These are phyloP conservation scores for Alternaria angustiovoidea DNA, from an alignment of 2,329 filamentous ascomycete species.

Conservation along the genomic window DNA sequence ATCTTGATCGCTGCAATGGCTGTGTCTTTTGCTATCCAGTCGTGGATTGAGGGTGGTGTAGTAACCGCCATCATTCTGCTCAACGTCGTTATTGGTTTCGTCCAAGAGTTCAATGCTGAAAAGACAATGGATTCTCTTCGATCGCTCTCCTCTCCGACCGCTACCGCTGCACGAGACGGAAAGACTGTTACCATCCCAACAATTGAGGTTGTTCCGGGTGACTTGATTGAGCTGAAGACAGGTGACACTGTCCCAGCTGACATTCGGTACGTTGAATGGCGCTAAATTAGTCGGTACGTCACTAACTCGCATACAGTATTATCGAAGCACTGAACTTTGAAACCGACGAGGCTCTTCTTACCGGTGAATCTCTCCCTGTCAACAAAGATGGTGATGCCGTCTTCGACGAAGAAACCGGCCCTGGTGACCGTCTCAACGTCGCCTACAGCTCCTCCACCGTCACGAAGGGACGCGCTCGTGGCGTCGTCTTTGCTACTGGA, in stretches of 20 bases:
- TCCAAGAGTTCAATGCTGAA: conserved; percentile 57
- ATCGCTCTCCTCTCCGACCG: conserved; percentile 56
- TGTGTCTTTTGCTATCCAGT: conserved; percentile 56
- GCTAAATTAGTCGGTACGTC: not conserved
- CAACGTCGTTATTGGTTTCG: conserved; percentile 57
- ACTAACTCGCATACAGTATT: conserved; percentile 28
- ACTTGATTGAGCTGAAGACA: conserved; percentile 67
- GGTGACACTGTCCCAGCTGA: conserved; percentile 76
- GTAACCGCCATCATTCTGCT: conserved; percentile 56
- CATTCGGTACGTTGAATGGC: conserved; percentile 54
- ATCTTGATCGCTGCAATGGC: conserved; percentile 58
- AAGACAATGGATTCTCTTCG: conserved; percentile 59
- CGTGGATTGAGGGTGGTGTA: conserved; percentile 59
- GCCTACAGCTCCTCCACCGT: conserved; percentile 64
- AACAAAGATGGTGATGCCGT: conserved; percentile 66
- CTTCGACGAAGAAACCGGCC: conserved; percentile 63
- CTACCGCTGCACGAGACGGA: conserved; percentile 61
- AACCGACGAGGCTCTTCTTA: conserved; percentile 75
- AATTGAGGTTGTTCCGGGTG: conserved; percentile 70
- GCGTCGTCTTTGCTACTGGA: conserved; percentile 71
- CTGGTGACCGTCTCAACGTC: conserved; percentile 74
- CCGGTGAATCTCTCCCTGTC: conserved; percentile 74
- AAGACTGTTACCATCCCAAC: conserved; percentile 61
- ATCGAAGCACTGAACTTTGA: conserved; percentile 75
- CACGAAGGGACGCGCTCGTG: conserved; percentile 65